Conservation (phyloP, 371 early-diverging fungal genomes). For the Rhizomucor pusillus region DNA sequence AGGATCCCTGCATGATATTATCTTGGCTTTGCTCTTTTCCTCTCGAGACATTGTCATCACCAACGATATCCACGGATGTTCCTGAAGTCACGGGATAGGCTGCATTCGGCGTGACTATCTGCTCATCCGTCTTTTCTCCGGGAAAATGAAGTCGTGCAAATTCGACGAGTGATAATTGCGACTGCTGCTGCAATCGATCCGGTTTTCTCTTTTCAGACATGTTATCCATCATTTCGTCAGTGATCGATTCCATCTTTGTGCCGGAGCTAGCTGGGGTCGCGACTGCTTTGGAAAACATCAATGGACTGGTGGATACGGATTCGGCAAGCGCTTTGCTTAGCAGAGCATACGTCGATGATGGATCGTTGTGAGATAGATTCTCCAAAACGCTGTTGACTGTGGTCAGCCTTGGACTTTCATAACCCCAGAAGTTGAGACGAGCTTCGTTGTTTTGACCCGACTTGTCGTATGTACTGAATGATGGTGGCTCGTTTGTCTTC, state of each 20-base stretch:
- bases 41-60: not conserved
- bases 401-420: constrained; percentile 6
- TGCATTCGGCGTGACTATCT: not conserved
- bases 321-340: constrained; percentile 34
- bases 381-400: constrained; percentile 12
- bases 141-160: constrained; percentile 12
- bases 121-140: not conserved
- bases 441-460: not conserved
- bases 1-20: not conserved
- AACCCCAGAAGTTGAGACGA: constrained; percentile 11
- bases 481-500: constrained; percentile 1
- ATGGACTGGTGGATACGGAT: constrained; percentile 22
- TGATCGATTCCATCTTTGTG: constrained; percentile 2
- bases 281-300: constrained; percentile 34
- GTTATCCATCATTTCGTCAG: not conserved
- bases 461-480: not conserved
- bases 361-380: constrained; percentile 16
- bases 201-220: constrained; percentile 1
- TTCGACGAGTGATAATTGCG: constrained; percentile 7
- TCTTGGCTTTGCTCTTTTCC: not conserved
- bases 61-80: not conserved
- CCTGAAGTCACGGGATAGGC: not conserved
- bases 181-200: constrained; percentile 7
- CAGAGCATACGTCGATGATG: constrained; percentile 15
- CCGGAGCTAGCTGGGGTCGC: constrained; percentile 15